Percentiles rank a stretch among this genome's conserved stretches.
These are phyloP conservation scores for Raffaelea albimanens DNA, from an alignment of 2,329 filamentous ascomycete genomes.

Conservation along the genomic window DNA sequence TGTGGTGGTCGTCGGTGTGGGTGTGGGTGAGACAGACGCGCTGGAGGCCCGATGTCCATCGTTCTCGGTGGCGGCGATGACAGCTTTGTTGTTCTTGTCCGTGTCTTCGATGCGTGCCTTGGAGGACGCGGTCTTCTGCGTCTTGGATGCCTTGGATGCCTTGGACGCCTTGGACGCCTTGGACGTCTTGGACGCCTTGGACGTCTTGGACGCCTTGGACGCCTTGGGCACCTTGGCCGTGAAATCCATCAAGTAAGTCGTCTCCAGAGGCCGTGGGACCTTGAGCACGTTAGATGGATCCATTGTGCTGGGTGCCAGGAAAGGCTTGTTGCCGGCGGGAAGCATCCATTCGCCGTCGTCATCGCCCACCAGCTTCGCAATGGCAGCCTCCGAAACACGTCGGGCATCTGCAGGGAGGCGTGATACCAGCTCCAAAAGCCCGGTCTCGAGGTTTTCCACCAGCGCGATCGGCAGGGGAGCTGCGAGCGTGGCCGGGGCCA, in stretches of 20 bases:
- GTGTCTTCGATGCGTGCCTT: too few species aligned
- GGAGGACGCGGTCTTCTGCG: too few species aligned
- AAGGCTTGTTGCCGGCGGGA: constrained; percentile 12
- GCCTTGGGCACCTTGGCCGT: background rate
- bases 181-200: too few species aligned
- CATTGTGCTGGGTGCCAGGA: constrained; percentile 1
- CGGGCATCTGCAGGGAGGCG: too few species aligned
- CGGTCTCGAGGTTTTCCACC: background rate
- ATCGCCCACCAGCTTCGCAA: background rate
- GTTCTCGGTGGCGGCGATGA: background rate
- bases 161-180: too few species aligned
- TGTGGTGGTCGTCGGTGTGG: background rate
- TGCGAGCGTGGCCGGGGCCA: too few species aligned
- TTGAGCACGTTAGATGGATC: constrained; percentile 7
- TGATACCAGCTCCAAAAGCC: background rate
- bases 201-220: too few species aligned
- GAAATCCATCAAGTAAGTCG: constrained; percentile 13
- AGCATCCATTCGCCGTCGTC: too few species aligned
- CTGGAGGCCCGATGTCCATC: background rate
- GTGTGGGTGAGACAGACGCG: too few species aligned
- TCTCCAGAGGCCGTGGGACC: constrained; percentile 10
- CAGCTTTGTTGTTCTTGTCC: too few species aligned
- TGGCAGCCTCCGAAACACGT: background rate
- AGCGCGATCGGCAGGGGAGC: background rate
- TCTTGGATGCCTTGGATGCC: too few species aligned